Conservation (phyloP, 73 alveolate species). For the Paramecium pentaurelia region DNA sequence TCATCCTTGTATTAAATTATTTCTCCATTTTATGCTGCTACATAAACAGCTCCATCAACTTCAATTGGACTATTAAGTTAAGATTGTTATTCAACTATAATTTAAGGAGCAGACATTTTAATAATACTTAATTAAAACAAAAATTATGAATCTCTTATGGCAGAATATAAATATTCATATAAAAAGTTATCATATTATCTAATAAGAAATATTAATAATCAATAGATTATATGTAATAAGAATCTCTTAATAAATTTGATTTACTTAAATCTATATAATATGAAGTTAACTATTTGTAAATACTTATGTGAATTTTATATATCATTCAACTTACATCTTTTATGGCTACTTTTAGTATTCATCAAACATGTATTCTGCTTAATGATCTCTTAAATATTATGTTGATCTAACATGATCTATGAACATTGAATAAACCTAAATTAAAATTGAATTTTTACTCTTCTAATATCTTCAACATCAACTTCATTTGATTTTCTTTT, state of each 20-base stretch:
- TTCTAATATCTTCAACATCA: constrained; percentile 89
- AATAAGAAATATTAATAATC: no score
- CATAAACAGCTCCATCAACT: constrained; percentile 31
- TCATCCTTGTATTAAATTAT: constrained; percentile 18
- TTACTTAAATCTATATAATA: not conserved
- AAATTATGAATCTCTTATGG: not conserved
- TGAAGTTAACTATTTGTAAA: not conserved
- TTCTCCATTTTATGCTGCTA: constrained; percentile 40
- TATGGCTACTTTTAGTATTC: constrained; percentile 46
- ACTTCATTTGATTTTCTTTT: constrained; percentile 90
- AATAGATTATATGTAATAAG: not conserved
- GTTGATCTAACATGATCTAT: constrained; percentile 90
- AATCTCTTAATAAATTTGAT: not conserved
- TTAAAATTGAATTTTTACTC: constrained; percentile 58
- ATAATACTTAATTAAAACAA: not conserved
- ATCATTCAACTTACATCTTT: constrained; percentile 29
- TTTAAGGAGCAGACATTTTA: not conserved
- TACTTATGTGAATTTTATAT: not conserved
- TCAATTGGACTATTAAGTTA: constrained; percentile 12
- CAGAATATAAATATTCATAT: no score
- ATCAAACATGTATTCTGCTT: constrained; percentile 75
- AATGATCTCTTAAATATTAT: constrained; percentile 85
- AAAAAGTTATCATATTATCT: not conserved
- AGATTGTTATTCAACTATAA: not conserved
- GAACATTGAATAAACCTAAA: constrained; percentile 87